A percentile compares a stretch with the other conserved stretches of the same genome.
Conservation (phyloP, 83 land plant genomes). For the Isoetes engelmannii region DNA sequence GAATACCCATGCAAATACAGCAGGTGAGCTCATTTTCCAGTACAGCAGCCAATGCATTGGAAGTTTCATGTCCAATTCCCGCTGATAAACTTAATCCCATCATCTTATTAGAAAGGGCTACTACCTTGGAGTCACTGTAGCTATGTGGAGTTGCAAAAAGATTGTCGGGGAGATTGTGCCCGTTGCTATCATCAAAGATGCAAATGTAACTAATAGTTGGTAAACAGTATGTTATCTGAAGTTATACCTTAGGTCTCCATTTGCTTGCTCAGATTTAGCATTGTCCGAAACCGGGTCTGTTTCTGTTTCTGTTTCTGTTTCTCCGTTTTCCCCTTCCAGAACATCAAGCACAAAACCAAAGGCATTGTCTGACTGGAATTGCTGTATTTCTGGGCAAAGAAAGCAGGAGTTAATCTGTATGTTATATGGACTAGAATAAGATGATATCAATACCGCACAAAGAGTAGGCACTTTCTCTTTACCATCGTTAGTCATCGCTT, state of each 20-base stretch:
- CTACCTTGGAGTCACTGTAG: conserved; percentile 4
- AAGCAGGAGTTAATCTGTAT: not conserved
- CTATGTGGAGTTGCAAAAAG: conserved; percentile 40
- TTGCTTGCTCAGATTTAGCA: too few species aligned
- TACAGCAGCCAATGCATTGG: too few species aligned
- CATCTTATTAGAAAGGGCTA: not conserved
- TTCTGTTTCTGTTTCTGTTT: not conserved
- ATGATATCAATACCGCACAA: not conserved
- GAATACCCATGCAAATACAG: conserved; percentile 14
- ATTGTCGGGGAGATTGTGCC: conserved; percentile 46
- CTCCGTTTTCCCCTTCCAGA: conserved; percentile 3
- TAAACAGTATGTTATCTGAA: too few species aligned
- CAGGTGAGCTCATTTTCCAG: not conserved
- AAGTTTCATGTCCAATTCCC: too few species aligned
- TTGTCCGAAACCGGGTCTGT: too few species aligned
- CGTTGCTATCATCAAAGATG: conserved; percentile 15
- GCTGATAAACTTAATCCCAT: too few species aligned
- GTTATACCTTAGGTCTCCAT: too few species aligned
- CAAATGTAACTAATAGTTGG: too few species aligned
- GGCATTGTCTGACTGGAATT: conserved; percentile 10
- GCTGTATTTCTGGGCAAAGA: conserved; percentile 5
- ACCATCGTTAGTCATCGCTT: not conserved
- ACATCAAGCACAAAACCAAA: conserved; percentile 11
- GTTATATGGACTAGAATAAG: not conserved
- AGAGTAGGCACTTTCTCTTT: not conserved